Evolutionary conservation across 768 basidiomycete species (phyloP), one percentile per base, ranked within the genome.

Genomic region (Mycena kentingensis): DNA sequence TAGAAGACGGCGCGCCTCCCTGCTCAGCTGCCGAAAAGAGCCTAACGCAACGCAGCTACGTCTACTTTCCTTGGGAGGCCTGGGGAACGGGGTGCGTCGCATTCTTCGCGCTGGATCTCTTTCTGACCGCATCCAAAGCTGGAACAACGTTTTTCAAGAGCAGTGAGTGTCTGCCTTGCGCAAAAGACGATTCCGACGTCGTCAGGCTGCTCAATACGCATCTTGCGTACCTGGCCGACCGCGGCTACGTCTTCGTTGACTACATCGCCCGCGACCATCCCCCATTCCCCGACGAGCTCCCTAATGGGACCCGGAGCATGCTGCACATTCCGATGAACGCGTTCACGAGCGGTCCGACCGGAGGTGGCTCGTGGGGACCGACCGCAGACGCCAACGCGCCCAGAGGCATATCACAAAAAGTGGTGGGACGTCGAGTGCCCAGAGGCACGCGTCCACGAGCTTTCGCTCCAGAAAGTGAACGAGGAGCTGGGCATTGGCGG

Each of bases 261-360:
- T 58, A 50, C 51, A 46, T 46, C 25, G 35, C 52, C 2, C 35
- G 51, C 1, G 47, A 49, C 48, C 56, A 54, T 38, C 47, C 56
- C 2, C 56, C 51, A 21, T 54, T 53, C 49, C 36, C 48, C 27
- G 52, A 54, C 44, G 46, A 42, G 24, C 25, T 58, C 10, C 22
- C 37, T 19, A 31, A 52, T 37, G 43, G 52, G 27, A 39, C 48
- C 5, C 51, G 52, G 0, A 35, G 37, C 13, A 16, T 29, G n/a
- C 51, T 57, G 28, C 56, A 46, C 43, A 50, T 57, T 25, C 56
- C 56, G 4, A 57, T 57, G 56, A 50, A 53, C 43, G 56, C 56
- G 10, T 29, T 58, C 45, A 58, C 51, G 1, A 44, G 46, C 21
- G 56, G 56, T 5, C 56, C 56, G 15, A 58, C 52, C 5, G 52